A percentile compares a stretch with the other conserved stretches of the same genome.
Conservation (phyloP, 2,329 filamentous ascomycete species). For the Aspergillus aculeatinus region DNA sequence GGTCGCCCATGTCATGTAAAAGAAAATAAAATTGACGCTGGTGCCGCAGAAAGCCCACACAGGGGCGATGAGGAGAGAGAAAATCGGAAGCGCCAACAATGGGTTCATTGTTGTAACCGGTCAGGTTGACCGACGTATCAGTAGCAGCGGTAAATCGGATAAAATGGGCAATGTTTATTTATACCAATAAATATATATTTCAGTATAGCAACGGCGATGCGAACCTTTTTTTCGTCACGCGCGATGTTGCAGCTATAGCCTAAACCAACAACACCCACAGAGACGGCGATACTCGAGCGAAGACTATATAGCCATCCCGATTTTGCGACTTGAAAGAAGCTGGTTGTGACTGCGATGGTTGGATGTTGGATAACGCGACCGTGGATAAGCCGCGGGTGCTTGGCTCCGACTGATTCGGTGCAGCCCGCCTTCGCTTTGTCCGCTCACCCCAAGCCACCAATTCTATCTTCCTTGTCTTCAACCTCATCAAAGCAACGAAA, state of each 20-base stretch:
- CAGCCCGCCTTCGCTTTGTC: background rate
- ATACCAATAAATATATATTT: background rate
- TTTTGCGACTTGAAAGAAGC: background rate
- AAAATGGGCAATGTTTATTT: background rate
- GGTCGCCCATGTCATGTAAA: conserved; percentile 87
- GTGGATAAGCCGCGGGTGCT: background rate
- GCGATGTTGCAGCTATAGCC: background rate
- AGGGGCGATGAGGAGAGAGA: conserved; percentile 31
- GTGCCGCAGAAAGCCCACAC: conserved; percentile 67
- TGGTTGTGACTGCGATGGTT: background rate
- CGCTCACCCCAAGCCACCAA: background rate
- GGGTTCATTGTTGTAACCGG: conserved; percentile 54
- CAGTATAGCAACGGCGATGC: background rate
- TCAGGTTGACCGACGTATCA: too few relatives aligned
- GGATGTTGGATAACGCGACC: background rate
- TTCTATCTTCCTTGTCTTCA: background rate
- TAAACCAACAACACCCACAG: background rate
- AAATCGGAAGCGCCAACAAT: conserved; percentile 30
- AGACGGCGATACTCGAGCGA: background rate
- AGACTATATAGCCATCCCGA: background rate
- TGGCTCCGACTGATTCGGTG: background rate
- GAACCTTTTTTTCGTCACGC: background rate
- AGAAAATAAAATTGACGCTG: conserved; percentile 80
- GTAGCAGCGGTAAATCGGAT: too few relatives aligned
- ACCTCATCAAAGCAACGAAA: background rate